Percentiles rank a stretch among this genome's conserved stretches.
Conservation (phyloP, 495 filamentous ascomycete species). For the Mytilinidion resinicola region DNA sequence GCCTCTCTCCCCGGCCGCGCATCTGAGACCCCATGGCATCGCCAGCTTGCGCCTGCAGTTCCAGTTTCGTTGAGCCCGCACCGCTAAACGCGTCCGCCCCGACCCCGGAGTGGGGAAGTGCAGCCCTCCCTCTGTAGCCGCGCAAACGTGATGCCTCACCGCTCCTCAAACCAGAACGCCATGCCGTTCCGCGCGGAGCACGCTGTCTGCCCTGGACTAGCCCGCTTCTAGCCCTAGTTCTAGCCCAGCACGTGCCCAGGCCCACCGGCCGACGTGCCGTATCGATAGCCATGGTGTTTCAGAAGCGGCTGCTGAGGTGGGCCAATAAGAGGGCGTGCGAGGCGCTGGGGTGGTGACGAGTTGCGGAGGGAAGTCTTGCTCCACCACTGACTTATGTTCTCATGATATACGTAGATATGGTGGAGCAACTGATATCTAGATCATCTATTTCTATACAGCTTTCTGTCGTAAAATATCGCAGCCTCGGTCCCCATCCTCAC, state of each 20-base stretch:
- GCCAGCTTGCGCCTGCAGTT: not conserved
- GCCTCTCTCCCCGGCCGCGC: not conserved
- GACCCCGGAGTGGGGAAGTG: constrained; percentile 1
- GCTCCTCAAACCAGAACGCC: constrained; percentile 19
- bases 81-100: not conserved
- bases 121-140: constrained; percentile 2
- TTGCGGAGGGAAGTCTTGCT: no score
- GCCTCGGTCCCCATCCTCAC: no score
- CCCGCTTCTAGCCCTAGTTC: not conserved
- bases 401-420: no score
- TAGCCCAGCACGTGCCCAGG: no score
- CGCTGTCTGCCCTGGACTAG: not conserved
- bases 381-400: no score
- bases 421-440: no score
- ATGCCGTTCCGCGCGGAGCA: not conserved
- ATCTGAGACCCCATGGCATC: not conserved
- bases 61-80: not conserved
- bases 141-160: constrained; percentile 16
- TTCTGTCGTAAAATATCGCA: no score
- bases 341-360: no score
- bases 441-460: no score
- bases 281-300: constrained; percentile 1
- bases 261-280: not conserved
- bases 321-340: no score
- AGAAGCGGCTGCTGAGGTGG: not conserved